A percentile compares a stretch with the other conserved stretches of the same genome.
Conservation (phyloP, 179 eudicot species). For the Sideroxylon spinosum region DNA sequence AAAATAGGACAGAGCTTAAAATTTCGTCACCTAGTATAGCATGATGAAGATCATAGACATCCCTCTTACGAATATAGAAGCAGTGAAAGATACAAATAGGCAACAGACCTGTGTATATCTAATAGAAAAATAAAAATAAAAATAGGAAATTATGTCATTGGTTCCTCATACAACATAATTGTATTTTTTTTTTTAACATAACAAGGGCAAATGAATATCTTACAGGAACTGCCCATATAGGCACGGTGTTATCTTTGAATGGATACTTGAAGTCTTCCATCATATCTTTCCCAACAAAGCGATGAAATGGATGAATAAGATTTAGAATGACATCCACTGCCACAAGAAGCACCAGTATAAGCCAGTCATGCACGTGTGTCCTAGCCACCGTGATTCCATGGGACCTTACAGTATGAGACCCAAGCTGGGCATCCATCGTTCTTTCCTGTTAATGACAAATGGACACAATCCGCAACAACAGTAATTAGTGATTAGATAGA, state of each 20-base stretch:
- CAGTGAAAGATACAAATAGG: conserved; percentile 33
- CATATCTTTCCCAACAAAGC: conserved; percentile 65
- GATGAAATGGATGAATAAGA: conserved; percentile 64
- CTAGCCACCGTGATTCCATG: conserved; percentile 70
- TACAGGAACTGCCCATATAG: conserved; percentile 57
- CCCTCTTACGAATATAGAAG: conserved; percentile 36
- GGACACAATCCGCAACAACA: not conserved
- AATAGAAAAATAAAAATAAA: not conserved
- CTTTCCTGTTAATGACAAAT: conserved; percentile 28
- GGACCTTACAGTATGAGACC: conserved; percentile 63
- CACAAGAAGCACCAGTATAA: conserved; percentile 60
- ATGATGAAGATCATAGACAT: conserved; percentile 50
- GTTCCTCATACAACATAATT: not conserved
- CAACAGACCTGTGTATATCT: conserved; percentile 28
- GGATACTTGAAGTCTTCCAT: conserved; percentile 73
- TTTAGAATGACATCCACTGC: conserved; percentile 44
- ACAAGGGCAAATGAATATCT: conserved; percentile 14
- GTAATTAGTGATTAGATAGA: not conserved
- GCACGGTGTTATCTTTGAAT: conserved; percentile 53
- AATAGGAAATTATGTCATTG: not conserved
- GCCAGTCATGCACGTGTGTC: conserved; percentile 78
- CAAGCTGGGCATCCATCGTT: conserved; percentile 42
- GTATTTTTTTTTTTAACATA: not conserved
- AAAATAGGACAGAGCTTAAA: conserved; percentile 1
- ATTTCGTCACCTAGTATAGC: conserved; percentile 33